phyloP scores from a whole-genome alignment of 768 basidiomycete species.

The Suillus bovinus region DNA sequence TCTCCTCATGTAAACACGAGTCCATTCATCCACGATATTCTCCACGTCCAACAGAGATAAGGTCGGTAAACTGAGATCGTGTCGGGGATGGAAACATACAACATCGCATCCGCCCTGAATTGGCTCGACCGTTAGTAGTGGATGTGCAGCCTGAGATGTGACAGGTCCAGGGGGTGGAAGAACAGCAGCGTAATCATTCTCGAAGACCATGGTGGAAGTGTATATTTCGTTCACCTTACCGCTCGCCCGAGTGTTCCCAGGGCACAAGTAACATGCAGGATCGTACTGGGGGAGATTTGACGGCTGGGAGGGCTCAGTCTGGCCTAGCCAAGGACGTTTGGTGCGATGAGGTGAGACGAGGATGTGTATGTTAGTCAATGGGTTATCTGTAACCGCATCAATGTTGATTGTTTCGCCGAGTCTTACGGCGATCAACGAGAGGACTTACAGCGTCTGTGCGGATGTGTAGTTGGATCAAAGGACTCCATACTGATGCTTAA shows the following conservation, averaged over 20 bases:
- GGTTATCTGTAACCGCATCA: slow-evolving; percentile 58
- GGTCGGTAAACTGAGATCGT: slow-evolving; percentile 81
- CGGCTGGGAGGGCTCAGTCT: slow-evolving; percentile 66
- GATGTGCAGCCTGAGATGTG: slow-evolving; percentile 54
- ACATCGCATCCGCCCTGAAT: slow-evolving; percentile 88
- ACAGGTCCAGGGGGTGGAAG: slow-evolving; percentile 61
- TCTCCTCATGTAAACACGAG: slow-evolving; percentile 56
- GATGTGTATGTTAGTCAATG: slow-evolving; percentile 72
- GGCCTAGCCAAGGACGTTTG: slow-evolving; percentile 90
- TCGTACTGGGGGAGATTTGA: slow-evolving; percentile 63
- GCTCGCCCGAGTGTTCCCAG: slow-evolving; percentile 76
- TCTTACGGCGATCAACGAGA: slow-evolving; percentile 8
- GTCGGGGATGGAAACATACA: slow-evolving; percentile 81
- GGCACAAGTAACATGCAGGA: slow-evolving; percentile 82
- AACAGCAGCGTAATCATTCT: slow-evolving; percentile 84
- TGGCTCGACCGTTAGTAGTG: slow-evolving; percentile 62
- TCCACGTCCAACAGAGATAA: slow-evolving; percentile 59
- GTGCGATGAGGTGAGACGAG: slow-evolving; percentile 89
- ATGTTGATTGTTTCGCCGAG: slow-evolving; percentile 6
- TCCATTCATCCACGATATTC: slow-evolving; percentile 74
- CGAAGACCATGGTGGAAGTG: slow-evolving; percentile 65
- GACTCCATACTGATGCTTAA: slow-evolving; percentile 27
- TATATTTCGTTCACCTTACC: slow-evolving; percentile 70
- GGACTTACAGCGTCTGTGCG: slow-evolving; percentile 68
- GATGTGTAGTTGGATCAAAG: slow-evolving; percentile 63